Base-by-base conservation (phyloP, 441 rosid species). In the Adansonia madagascariensis region DNA sequence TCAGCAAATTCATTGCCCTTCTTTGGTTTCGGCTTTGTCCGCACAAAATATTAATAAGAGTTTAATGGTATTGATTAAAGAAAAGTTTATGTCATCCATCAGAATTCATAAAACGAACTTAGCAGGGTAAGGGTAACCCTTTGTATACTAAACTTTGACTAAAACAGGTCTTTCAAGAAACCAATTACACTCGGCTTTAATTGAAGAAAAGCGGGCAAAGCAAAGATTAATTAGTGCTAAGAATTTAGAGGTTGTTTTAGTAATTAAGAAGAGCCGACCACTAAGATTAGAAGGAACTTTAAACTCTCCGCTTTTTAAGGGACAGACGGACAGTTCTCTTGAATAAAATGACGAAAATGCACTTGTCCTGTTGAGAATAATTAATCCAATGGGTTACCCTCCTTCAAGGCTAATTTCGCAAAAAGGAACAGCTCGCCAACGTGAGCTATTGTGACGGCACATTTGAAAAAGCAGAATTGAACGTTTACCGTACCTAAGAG, bases 371-470 rank as follows among this genome's bases (percentile, higher is more conserved):
- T 44, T 15, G 2, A 46, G 17, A 49, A 24, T 9, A 62, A 47
- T 14, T 17, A 15, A 1, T 24, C 49, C 41, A 61, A 61, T 46
- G 60, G 11, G 24, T 12, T 31, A 3, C 18, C 69, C 8, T n/a
- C 8, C 47, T 31, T n/a, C 0, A 64, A 76, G 73, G 73, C 12
- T 56, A 76, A 66, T 76, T 76, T 55, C 61, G 41, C 70, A 68
- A 76, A 49, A 10, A 11, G 6, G 10, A 67, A 2, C 8, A 17
- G 49, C 50, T 66, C 22, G 41, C 73, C 60, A 55, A 47, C 24
- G 11, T 55, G 44, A 44, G 70, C 57, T 53, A 24, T 43, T 52
- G 35, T 64, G 46, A 73, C 71, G 61, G 66, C 61, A 52, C 27
- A 31, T 7, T 44, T 27, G 31, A 20, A 52, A 65, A 65, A 53